Conservation (phyloP, 2,329 filamentous ascomycete genomes). For the Penicillium verrucosum region DNA sequence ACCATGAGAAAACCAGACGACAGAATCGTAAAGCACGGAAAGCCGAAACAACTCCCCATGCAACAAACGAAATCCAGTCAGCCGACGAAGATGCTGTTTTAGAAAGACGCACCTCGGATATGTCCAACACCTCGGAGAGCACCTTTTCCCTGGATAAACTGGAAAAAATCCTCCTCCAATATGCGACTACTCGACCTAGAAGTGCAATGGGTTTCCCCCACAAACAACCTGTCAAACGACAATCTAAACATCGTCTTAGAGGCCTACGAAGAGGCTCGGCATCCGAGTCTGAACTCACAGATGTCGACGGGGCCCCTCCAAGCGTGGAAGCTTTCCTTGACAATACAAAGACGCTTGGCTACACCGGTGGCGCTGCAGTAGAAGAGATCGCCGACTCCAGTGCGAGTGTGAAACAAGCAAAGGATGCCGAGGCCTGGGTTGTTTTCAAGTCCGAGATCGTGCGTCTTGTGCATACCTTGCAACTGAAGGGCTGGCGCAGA, state of each 20-base stretch:
- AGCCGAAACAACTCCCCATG: constrained; percentile 42
- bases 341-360: constrained; percentile 83
- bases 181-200: constrained; percentile 35
- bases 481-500: constrained; percentile 85
- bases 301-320: constrained; percentile 79
- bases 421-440: constrained; percentile 75
- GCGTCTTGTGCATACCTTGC: constrained; percentile 80
- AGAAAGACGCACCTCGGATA: constrained; percentile 49
- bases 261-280: constrained; percentile 52
- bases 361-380: constrained; percentile 54
- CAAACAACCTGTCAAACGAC: constrained; percentile 21
- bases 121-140: constrained; percentile 64
- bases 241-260: constrained; percentile 35
- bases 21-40: constrained; percentile 52
- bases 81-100: constrained; percentile 25
- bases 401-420: constrained; percentile 52
- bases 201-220: constrained; percentile 13
- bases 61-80: constrained; percentile 27
- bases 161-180: constrained; percentile 63
- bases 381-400: constrained; percentile 42
- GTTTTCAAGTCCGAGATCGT: constrained; percentile 90
- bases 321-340: constrained; percentile 80
- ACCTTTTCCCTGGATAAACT: constrained; percentile 74
- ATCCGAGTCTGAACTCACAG: constrained; percentile 81
- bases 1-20: constrained; percentile 70